Base-by-base conservation (phyloP, 2,329 filamentous ascomycete genomes). In the Cladosporium sp. region DNA sequence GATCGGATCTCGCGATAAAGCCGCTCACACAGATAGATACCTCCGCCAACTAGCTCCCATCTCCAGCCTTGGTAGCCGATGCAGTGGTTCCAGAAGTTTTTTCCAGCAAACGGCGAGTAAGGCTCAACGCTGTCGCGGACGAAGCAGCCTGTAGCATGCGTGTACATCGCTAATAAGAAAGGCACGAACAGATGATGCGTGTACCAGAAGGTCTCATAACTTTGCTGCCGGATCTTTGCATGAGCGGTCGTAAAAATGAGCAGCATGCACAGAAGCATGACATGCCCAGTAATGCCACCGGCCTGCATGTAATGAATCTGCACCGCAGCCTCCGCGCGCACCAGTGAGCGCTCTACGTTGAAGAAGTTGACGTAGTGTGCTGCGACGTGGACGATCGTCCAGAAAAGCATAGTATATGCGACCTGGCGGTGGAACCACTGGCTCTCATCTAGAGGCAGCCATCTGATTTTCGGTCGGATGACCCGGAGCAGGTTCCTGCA, bases 231-330 rank as follows among this genome's bases (percentile, higher is more conserved):
- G 59, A 98, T 97, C 60, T 89, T 87, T 63, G 86, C 81, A 67
- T 98, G 93, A 2, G 93, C 87, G 0, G 91, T 96, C 1, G 93
- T 98, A 74, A 95, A 98, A 79, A 98, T 98, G 58, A 98, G 74
- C 58, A 98, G 75, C 93, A 98, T 98, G 79, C 91, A 97, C n/a
- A 98, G 78, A 22, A 97, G 81, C 93, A 98, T 98, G 57, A 96
- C 81, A 71, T 98, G 93, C 6, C 93, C 93, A 2, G 93, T 98
- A 57, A 97, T 87, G 56, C 93, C 93, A 64, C 89, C 91, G 46
- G 90, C 81, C 67, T 95, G 82, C 1, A 82, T 80, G 69, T 95
- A 98, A 71, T 97, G 93, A 58, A 97, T 95, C 66, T 97, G 79
- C 6, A 97, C 72, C 3, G 93, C 93, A 3, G 83, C 82, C 43